Base-by-base conservation (phyloP, 2,329 filamentous ascomycete species). In the Xylariaceae sp. region DNA sequence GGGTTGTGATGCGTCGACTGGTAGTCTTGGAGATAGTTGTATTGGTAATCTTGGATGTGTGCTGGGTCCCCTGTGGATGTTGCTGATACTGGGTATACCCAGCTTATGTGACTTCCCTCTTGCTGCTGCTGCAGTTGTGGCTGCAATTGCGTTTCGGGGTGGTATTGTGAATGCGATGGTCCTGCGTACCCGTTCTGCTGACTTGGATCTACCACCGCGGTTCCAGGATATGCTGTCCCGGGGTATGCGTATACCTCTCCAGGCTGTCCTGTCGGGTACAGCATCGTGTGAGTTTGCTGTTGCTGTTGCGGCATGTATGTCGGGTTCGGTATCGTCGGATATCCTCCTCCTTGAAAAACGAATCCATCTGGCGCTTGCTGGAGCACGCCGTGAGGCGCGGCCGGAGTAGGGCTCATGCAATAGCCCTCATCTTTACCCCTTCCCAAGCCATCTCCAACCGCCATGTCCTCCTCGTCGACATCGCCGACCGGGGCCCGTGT, bases 11-110 rank as follows among this genome's bases (percentile, higher is more conserved):
- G 33, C 19, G 40, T 47, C 9, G 19, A 43, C 31, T 52, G 37
- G 24, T 56, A 56, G 19, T 61, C 56, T 23, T 55, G 49, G 5
- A 55, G 57, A 47, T 58, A 62, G 6, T 28, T 33, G 29, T 45
- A 21, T 4, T 58, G 54, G 2, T 51, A 2, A 17, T 60, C 53
- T 6, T 36, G 45, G 4, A 17, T 19, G 9, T 43, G 21, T n/a
- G 33, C 17, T 8, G 26, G 17, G 3, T 47, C 16, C 12, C 8
- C 8, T 29, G 26, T 14, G 7, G 41, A 29, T 6, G 24, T 31
- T 33, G 41, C 26, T 45, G 41, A 31, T 31, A 45, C 6, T 29
- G 41, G 41, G 7, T 29, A 31, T 31, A 40, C 19, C 37, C 37
- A 40, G 17, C 17, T 40, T 40, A 40, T 17, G 17, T 45, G 39